phyloP scores from a whole-genome alignment of 2,329 filamentous ascomycete species.

The Cordyceps javanica region DNA sequence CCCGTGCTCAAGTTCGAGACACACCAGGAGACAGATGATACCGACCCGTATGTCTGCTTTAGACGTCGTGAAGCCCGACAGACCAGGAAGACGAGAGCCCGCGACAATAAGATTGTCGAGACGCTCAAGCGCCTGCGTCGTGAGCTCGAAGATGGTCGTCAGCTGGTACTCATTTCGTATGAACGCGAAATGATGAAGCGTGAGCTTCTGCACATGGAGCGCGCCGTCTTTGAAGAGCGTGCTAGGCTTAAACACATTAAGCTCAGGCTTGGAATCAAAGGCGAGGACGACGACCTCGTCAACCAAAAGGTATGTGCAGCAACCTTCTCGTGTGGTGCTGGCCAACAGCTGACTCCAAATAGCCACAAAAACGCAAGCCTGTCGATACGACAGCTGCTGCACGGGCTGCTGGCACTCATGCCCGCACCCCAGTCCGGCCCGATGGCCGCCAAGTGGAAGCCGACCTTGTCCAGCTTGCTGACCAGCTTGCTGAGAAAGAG shows the following conservation, averaged over 20 bases:
- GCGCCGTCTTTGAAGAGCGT: conserved; percentile 76
- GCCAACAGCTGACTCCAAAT: conserved; percentile 30
- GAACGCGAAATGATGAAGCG: conserved; percentile 75
- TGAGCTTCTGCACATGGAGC: conserved; percentile 69
- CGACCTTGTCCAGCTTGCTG: conserved; percentile 70
- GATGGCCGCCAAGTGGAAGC: conserved; percentile 69
- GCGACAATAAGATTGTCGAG: conserved; percentile 90
- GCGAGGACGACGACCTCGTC: conserved; percentile 88
- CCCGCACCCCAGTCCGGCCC: conserved; percentile 63
- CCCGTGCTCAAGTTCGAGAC: conserved; percentile 87
- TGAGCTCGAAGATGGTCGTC: conserved; percentile 83
- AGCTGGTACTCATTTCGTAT: conserved; percentile 70
- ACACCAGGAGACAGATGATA: conserved; percentile 88
- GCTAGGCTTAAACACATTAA: conserved; percentile 81
- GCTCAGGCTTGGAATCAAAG: conserved; percentile 80
- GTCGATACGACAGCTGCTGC: conserved; percentile 56
- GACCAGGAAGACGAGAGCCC: conserved; percentile 87
- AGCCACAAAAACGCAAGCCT: conserved; percentile 66
- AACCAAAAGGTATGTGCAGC: conserved; percentile 72
- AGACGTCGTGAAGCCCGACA: conserved; percentile 88
- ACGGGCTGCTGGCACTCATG: conserved; percentile 55
- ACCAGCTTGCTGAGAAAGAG: conserved; percentile 74
- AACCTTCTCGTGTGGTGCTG: too few species aligned
- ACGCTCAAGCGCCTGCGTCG: conserved; percentile 87
- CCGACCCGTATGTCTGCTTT: conserved; percentile 98